Conservation (phyloP, 306 rosid species). For the Trifolium pratense region DNA sequence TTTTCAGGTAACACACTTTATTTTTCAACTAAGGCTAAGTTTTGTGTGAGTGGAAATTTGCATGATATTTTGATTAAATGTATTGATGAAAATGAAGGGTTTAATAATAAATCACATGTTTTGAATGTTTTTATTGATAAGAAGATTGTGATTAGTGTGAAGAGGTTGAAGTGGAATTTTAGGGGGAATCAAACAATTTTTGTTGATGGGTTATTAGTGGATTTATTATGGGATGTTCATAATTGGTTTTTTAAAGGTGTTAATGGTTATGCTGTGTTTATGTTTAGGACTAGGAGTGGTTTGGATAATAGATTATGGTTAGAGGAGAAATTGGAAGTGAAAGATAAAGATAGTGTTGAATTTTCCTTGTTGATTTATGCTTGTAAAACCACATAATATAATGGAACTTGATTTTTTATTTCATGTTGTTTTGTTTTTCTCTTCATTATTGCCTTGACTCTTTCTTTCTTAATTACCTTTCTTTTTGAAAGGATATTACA, state of each 20-base stretch:
- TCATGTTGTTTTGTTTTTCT: neutral
- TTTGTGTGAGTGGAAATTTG: conserved; percentile 60
- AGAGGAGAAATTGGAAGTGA: conserved; percentile 61
- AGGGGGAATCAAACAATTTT: conserved; percentile 89
- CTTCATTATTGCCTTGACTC: conserved; percentile 23
- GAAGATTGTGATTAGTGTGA: conserved; percentile 80
- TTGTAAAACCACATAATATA: conserved; percentile 73
- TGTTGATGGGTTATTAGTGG: conserved; percentile 87
- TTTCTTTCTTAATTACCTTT: conserved; percentile 34
- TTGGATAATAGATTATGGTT: conserved; percentile 90
- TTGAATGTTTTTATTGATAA: conserved; percentile 70
- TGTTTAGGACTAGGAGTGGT: conserved; percentile 87
- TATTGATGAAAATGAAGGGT: conserved; percentile 61
- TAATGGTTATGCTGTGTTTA: conserved; percentile 73
- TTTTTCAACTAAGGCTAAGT: conserved; percentile 73
- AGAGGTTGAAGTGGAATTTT: conserved; percentile 91
- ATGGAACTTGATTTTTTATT: neutral
- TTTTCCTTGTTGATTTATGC: conserved; percentile 94
- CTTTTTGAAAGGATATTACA: conserved; percentile 37
- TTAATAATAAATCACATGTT: conserved; percentile 50
- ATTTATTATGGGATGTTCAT: conserved; percentile 96
- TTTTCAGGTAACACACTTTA: conserved; percentile 65
- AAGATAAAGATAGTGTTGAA: conserved; percentile 56
- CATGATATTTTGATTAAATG: conserved; percentile 80
- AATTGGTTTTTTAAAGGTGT: conserved; percentile 72